Base-by-base conservation (phyloP, 345 rosid genomes). In the Eucalyptus curtisii region DNA sequence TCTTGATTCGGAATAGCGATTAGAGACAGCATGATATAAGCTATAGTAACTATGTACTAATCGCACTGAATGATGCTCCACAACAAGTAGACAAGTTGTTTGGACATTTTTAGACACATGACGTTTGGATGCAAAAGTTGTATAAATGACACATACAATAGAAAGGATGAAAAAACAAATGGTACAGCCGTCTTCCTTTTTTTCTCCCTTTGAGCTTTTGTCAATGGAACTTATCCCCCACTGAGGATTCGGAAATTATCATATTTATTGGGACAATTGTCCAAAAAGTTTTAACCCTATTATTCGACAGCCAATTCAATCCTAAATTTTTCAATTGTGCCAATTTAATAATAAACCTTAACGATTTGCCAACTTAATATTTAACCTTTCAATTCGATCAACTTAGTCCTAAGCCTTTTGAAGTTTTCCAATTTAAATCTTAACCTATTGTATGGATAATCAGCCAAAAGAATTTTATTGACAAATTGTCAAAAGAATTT, bases 251-350 rank as follows among this genome's bases (percentile, higher is more conserved):
- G 6, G 12, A 55, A 55, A 55, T 55, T 55, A 55, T 55, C 61
- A 25, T 24, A 55, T 55, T 55, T 50, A 50, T 50, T 17, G 22
- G 22, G 22, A 50, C 1, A 50, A 3, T 50, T 50, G 53, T 50
- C 53, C 49, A 48, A 48, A 13, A 49, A 13, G 0, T 13, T 49
- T 49, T 49, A 49, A 49, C 17, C 7, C 6, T 49, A 49, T 49
- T 4, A 2, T 13, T 13, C 5, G 2, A 49, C 13, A 13, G 2
- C 0, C 6, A 49, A 49, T 49, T 49, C 1, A 13, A 49, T 49
- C 6, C 6, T 49, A 49, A 13, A 4, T 1, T 49, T 49, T 49
- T 49, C 50, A 49, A 49, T 49, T 5, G 16, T 49, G 16, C 6
- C 16, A 13, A 49, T 49, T 13, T 49, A 49, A 49, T 49, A 49